A percentile compares a stretch with the other conserved stretches of the same genome.
Evolutionary conservation across 208 protist genomes (phyloP).

Genomic region (Trypanosomatidae sp.): DNA sequence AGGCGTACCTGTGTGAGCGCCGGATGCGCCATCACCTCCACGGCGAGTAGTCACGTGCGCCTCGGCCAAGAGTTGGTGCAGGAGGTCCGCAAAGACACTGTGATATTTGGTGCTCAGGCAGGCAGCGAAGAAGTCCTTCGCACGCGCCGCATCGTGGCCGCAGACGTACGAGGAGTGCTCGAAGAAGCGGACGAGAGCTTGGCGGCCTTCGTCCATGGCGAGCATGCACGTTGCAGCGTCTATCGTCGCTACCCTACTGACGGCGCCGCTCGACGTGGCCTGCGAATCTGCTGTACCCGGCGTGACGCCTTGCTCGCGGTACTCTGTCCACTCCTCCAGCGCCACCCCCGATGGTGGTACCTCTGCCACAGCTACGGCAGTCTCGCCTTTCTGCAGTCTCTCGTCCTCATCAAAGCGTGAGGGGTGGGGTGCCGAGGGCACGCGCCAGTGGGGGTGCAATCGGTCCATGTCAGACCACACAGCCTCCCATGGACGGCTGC

Average conservation of each 20-base stretch:
- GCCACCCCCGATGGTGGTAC: slow-evolving; percentile 30
- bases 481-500: slow-evolving; percentile 12
- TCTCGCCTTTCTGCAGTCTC: not conserved
- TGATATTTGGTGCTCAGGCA: slow-evolving; percentile 67
- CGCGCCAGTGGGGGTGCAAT: slow-evolving; percentile 22
- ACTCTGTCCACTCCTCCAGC: slow-evolving; percentile 50
- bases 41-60: not conserved
- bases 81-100: slow-evolving; percentile 30
- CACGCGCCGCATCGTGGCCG: slow-evolving; percentile 17
- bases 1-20: not conserved
- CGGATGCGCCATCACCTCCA: not conserved
- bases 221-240: slow-evolving; percentile 6
- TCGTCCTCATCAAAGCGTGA: not conserved
- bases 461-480: slow-evolving; percentile 27
- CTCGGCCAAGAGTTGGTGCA: slow-evolving; percentile 28
- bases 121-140: slow-evolving; percentile 28
- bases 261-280: not conserved
- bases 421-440: not conserved
- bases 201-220: slow-evolving; percentile 30
- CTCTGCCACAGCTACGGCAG: not conserved
- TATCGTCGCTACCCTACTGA: slow-evolving; percentile 22
- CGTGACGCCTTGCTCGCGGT: slow-evolving; percentile 26
- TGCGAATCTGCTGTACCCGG: not conserved
- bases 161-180: slow-evolving; percentile 41
- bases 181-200: slow-evolving; percentile 49